Percentiles rank a stretch among this genome's conserved stretches.
These are phyloP conservation scores for Solanum aculeatissimum DNA, from an alignment of 305 asterid genomes.

Conservation along the genomic window DNA sequence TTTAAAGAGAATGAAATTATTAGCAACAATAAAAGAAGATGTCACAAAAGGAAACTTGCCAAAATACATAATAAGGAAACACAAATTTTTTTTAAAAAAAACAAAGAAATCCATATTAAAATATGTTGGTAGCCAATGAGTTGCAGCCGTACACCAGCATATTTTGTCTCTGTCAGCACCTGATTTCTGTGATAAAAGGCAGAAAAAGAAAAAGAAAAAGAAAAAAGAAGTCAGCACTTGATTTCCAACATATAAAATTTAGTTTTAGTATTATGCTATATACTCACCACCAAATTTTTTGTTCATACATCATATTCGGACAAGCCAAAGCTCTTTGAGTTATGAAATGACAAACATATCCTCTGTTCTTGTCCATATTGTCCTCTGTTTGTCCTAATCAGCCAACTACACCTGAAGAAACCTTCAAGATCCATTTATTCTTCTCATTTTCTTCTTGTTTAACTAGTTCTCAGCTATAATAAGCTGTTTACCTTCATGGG, in stretches of 20 bases:
- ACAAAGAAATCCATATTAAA: not conserved
- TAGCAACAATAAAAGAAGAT: not conserved
- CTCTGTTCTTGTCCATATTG: slow-evolving; percentile 10
- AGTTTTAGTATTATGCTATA: not conserved
- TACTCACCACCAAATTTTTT: not conserved
- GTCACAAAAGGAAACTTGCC: not conserved
- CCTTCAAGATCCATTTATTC: slow-evolving; percentile 17
- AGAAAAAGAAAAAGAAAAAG: no score
- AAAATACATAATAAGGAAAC: not conserved
- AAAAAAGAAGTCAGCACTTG: not conserved
- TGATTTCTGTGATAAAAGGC: not conserved
- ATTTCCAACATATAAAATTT: not conserved
- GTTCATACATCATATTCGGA: slow-evolving; percentile 12
- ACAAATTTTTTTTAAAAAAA: not conserved
- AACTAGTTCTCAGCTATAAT: slow-evolving; percentile 5
- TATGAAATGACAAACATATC: slow-evolving; percentile 11
- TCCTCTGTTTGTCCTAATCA: slow-evolving; percentile 6
- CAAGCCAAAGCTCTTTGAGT: slow-evolving; percentile 3
- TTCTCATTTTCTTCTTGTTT: not conserved
- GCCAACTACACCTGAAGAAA: slow-evolving; percentile 3
- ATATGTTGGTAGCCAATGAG: not conserved
- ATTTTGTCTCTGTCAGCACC: not conserved
- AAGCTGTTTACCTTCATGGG: not conserved
- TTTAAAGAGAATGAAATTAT: not conserved
- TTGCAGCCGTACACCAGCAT: not conserved